Base-by-base conservation (phyloP, 371 early-diverging fungal species). In the Rhizomucor pusillus region DNA sequence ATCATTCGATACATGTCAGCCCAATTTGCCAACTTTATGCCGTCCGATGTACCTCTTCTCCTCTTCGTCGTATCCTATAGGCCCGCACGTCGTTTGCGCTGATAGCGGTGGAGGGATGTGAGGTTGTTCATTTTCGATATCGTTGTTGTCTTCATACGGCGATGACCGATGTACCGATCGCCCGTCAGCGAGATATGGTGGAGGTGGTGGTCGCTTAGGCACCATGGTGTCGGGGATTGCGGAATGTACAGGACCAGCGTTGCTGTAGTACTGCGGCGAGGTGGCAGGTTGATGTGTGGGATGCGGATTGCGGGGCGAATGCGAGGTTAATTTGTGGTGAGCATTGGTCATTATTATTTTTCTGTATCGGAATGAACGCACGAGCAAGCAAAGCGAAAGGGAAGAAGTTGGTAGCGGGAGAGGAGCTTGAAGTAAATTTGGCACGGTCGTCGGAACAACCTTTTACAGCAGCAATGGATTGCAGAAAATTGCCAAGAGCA, bases 51-150 rank as follows among this genome's bases (percentile, higher is more conserved):
- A 60, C 63, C 63, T 63, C 25, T 50, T 63, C 50, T 63, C 63
- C 4, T 58, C 54, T 34, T 63, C 63, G 41, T 63, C 63, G 41
- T 54, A 63, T n/a, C 63, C 63, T 18, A 54, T 29, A 29, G 29
- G 29, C 7, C 29, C 29, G 7, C 29, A 29, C 5, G 29, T 29
- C 7, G 29, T 29, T 29, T 29, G 29, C 7, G 29, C 29, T 29
- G 29, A 29, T 7, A 29, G 7, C 7, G 29, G 7, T 7, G 29
- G 29, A 3, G 29, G 29, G 29, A 29, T 29, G 7, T 29, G 29
- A 29, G 29, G 29, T 29, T 7, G 5, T 29, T 29, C 29, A 7
- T 29, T 29, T 29, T 29, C 29, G 29, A 29, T 29, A 29, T 33
- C 37, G 14, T 22, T 55, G 29, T 29, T 55, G 29, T 29, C 29